Conservation (phyloP, 768 basidiomycete genomes). For the Russula sp. region DNA sequence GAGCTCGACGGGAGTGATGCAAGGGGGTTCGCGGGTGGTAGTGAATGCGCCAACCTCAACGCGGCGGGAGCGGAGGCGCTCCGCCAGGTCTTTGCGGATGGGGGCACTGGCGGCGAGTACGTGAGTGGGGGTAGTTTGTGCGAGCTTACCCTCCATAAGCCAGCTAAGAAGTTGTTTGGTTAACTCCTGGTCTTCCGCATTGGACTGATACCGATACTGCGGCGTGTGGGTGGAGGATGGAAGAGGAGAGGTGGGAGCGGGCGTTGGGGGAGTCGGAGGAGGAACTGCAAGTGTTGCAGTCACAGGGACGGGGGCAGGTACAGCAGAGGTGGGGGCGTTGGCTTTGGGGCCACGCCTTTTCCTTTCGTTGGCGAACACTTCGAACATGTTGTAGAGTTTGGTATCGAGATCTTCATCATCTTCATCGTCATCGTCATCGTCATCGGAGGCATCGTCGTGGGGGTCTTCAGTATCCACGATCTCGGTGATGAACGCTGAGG, state of each 20-base stretch:
- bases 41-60: neutral
- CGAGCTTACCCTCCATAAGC: neutral
- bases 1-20: too few species aligned
- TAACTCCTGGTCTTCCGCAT: neutral
- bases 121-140: neutral
- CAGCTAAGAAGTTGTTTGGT: too few species aligned
- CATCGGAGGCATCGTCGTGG: too few species aligned
- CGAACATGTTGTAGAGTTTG: neutral
- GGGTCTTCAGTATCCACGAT: neutral
- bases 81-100: neutral
- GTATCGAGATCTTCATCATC: too few species aligned
- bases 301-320: too few species aligned
- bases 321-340: too few species aligned
- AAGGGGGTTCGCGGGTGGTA: too few species aligned
- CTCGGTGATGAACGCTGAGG: neutral
- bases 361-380: neutral
- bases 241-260: too few species aligned
- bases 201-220: neutral
- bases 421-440: too few species aligned
- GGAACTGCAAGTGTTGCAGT: neutral
- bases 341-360: too few species aligned
- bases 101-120: neutral
- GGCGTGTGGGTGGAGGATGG: neutral
- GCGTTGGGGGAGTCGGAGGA: too few species aligned
- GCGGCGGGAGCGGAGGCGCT: neutral